Conservation (phyloP, 2,329 filamentous ascomycete genomes). For the Rhytidhysteron rufulum region DNA sequence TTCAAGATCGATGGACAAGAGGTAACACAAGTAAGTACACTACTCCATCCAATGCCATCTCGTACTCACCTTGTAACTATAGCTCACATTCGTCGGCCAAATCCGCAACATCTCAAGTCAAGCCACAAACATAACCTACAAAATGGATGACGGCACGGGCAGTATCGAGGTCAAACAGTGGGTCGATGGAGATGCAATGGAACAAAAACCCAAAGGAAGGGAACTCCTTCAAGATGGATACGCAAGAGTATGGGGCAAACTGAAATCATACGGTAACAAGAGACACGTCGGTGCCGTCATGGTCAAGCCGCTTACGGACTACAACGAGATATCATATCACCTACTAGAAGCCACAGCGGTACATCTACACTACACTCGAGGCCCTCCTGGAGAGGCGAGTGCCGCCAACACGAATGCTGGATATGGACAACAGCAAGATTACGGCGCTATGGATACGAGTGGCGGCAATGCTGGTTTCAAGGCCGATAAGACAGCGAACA, state of each 20-base stretch:
- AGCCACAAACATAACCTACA: conserved; percentile 87
- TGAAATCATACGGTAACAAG: conserved; percentile 82
- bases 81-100: conserved; percentile 86
- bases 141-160: conserved; percentile 91
- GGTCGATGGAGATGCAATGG: conserved; percentile 60
- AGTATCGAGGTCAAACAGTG: conserved; percentile 88
- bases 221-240: conserved; percentile 70
- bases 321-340: conserved; percentile 92
- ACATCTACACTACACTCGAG: conserved; percentile 78
- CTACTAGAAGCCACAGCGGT: conserved; percentile 85
- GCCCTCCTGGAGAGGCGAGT: conserved; percentile 50
- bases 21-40: conserved; percentile 53
- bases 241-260: conserved; percentile 78
- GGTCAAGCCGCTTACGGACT: conserved; percentile 74
- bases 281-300: conserved; percentile 75
- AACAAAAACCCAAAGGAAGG: conserved; percentile 45
- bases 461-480: conserved; percentile 28
- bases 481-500: too few relatives aligned
- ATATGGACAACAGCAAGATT: conserved; percentile 12
- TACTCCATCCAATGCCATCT: conserved; percentile 9
- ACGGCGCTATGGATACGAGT: conserved; percentile 5
- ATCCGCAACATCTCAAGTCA: conserved; percentile 83
- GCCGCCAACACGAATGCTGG: conserved; percentile 30
- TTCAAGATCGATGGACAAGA: conserved; percentile 79
- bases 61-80: conserved; percentile 14